phyloP scores from a whole-genome alignment of 257 asterid genomes.

The Solanum chmielewskii region DNA sequence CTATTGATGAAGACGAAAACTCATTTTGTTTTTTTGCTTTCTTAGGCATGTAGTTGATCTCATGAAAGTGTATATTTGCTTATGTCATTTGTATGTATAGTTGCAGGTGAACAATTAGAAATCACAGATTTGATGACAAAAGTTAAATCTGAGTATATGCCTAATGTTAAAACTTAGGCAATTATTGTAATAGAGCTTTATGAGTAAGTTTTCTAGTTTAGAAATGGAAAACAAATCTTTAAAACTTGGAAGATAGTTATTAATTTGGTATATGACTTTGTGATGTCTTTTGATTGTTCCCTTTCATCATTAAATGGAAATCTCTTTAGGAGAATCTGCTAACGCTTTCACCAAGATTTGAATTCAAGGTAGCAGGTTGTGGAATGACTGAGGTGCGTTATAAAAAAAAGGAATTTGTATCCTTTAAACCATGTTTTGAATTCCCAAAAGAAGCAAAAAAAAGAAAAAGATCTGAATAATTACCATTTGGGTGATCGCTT shows the following conservation, averaged over 20 bases:
- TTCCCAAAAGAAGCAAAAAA: not conserved
- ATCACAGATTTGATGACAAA: not conserved
- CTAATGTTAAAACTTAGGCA: not conserved
- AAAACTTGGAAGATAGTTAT: not conserved
- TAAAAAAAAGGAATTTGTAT: not conserved
- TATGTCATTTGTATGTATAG: not conserved
- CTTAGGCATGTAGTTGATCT: not conserved
- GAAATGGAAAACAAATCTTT: not conserved
- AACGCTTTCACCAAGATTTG: not conserved
- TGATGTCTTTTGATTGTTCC: not conserved
- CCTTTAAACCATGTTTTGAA: not conserved
- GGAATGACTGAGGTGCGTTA: not conserved
- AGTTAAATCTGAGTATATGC: not conserved
- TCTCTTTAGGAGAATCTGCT: not conserved
- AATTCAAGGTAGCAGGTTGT: not conserved
- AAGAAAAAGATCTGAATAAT: not conserved
- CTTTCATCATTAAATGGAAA: not conserved
- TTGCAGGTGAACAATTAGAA: not conserved
- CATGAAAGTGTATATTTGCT: not conserved
- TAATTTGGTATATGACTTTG: not conserved
- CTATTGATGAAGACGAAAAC: constrained; percentile 13
- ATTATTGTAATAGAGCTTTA: not conserved
- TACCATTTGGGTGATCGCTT: not conserved
- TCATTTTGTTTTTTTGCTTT: not conserved
- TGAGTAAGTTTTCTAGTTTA: not conserved